These are phyloP conservation scores for Linaria vulgaris DNA, from an alignment of 257 asterid species.

Conservation along the genomic window DNA sequence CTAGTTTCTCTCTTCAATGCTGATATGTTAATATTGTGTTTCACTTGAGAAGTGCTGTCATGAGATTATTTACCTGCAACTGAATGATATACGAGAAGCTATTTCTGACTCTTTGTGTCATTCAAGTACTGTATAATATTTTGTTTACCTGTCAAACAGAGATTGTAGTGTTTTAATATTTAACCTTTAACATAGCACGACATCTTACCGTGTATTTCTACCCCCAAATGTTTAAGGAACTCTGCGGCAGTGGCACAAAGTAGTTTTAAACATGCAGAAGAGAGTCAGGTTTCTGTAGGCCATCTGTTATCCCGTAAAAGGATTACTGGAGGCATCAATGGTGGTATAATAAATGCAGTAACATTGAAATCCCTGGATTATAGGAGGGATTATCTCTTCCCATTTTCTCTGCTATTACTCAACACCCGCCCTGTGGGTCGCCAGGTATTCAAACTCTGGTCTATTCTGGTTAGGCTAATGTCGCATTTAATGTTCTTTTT, in stretches of 20 bases:
- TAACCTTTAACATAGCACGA: slow-evolving; percentile 8
- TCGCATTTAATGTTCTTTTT: no score
- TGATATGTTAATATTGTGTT: slow-evolving; percentile 21
- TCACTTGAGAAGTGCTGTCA: slow-evolving; percentile 13
- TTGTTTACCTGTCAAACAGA: slow-evolving; percentile 5
- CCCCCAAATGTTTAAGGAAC: slow-evolving; percentile 46
- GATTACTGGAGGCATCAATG: slow-evolving; percentile 77
- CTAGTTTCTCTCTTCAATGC: slow-evolving; percentile 11
- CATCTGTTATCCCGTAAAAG: slow-evolving; percentile 64
- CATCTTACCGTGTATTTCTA: slow-evolving; percentile 11
- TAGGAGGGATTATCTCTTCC: slow-evolving; percentile 68
- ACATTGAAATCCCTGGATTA: slow-evolving; percentile 66
- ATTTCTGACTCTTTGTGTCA: slow-evolving; percentile 7
- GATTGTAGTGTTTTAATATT: slow-evolving; percentile 5
- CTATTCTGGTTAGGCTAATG: slow-evolving; percentile 23
- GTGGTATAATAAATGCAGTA: slow-evolving; percentile 76
- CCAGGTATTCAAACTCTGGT: slow-evolving; percentile 55
- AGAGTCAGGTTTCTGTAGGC: slow-evolving; percentile 46
- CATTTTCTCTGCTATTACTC: slow-evolving; percentile 74
- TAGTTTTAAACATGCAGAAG: slow-evolving; percentile 47
- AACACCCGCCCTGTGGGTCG: slow-evolving; percentile 93
- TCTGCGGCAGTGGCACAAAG: slow-evolving; percentile 39
- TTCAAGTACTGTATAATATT: slow-evolving; percentile 16
- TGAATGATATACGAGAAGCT: slow-evolving; percentile 9
- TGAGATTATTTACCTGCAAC: slow-evolving; percentile 4